Conservation (phyloP, 2,329 filamentous ascomycete genomes). For the Trichocomaceae sp. region DNA sequence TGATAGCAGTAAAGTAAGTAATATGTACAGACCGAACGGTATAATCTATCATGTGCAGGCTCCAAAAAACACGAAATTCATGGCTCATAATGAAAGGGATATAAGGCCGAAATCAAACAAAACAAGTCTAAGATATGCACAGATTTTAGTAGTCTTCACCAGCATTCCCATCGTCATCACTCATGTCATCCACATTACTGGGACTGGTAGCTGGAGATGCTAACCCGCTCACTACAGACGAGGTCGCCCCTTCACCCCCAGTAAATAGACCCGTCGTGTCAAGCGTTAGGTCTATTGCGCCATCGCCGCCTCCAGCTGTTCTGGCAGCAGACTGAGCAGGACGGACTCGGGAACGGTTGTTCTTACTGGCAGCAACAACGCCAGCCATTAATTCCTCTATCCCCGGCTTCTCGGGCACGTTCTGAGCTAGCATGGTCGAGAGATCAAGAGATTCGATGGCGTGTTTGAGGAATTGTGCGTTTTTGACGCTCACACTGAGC, state of each 20-base stretch:
- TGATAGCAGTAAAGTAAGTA: not conserved
- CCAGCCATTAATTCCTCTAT: constrained; percentile 42
- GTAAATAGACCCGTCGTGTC: not conserved
- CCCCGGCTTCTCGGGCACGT: constrained; percentile 63
- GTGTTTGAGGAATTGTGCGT: constrained; percentile 51
- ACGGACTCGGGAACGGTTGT: constrained; percentile 25
- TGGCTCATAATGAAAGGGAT: constrained; percentile 1
- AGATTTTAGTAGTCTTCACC: constrained; percentile 9
- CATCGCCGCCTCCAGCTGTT: not conserved
- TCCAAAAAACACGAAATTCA: not conserved
- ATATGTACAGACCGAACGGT: not conserved
- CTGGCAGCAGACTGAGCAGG: not conserved
- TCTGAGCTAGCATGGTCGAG: constrained; percentile 60
- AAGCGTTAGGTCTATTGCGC: not conserved
- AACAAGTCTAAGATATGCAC: constrained; percentile 1
- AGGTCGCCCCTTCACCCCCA: constrained; percentile 12
- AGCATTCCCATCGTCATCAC: constrained; percentile 10
- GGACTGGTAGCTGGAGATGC: constrained; percentile 31
- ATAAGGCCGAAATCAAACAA: not conserved
- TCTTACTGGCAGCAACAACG: constrained; percentile 17
- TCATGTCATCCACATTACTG: constrained; percentile 12
- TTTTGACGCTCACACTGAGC: constrained; percentile 73
- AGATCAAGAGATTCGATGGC: constrained; percentile 74
- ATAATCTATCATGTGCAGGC: not conserved
- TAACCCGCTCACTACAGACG: constrained; percentile 33